Base-by-base conservation (phyloP, 2,329 filamentous ascomycete species). In the Verticillium longisporum region DNA sequence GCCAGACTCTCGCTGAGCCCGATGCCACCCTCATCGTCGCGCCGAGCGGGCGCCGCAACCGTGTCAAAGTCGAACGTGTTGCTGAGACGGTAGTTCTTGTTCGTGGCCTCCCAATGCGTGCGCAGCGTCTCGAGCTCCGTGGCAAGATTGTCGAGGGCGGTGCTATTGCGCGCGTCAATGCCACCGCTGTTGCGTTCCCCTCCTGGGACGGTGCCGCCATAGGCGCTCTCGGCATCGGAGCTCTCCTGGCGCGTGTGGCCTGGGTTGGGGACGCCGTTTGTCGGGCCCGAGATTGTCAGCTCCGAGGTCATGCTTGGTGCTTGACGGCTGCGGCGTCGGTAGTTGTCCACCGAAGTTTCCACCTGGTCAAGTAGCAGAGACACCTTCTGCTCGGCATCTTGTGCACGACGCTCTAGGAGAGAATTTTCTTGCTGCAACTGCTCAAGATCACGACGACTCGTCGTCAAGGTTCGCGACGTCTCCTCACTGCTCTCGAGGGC, bases 31-130 rank as follows among this genome's bases (percentile, higher is more conserved):
- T 82, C 79, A 45, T 81, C 79, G 21, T 78, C 75, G 58, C 77
- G 78, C 65, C 78, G 80, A 2, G 63, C 65, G 6, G 67, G 63
- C 26, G 61, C 61, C 5, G 56, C 63, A 38, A 61, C 60, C 21
- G 61, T 56, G 61, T 97, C 93, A 68, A 96, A 93, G 71, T 97
- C 93, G 68, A 96, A 96, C 58, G 90, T 87, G 70, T 89, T 93
- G 74, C 91, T 96, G 55, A 97, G 79, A 31, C 95, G 89, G 74
- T 98, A 97, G 69, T 91, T 96, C 75, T 96, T 95, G 77, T 94
- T 97, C 13, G 92, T 97, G 45, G 89, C 91, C 77, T 98, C 92
- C 95, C 95, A 99, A 69, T 97, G 93, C 59, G 82, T 91, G 59
- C 94, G 87, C 56, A 99, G 81, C 13, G 91, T 90, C 73, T 99